These are phyloP conservation scores for Pestalotiopsis sp. DNA, from an alignment of 2,329 filamentous ascomycete species.

Conservation along the genomic window DNA sequence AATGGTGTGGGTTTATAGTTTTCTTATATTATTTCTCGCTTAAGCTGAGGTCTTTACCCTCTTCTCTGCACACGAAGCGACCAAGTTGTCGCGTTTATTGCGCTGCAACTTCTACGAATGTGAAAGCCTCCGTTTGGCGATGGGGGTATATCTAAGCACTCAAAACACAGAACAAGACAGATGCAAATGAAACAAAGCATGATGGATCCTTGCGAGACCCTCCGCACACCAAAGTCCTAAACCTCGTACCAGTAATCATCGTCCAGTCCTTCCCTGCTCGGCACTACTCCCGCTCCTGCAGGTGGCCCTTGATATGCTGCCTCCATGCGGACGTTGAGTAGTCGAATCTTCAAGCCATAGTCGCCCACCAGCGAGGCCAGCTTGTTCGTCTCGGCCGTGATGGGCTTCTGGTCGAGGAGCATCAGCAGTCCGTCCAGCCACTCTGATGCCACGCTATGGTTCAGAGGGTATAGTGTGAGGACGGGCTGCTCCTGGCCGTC, in stretches of 20 bases:
- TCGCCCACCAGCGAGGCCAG: constrained; percentile 83
- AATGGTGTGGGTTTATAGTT: background rate
- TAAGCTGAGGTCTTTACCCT: background rate
- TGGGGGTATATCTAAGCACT: constrained; percentile 14
- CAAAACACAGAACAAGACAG: background rate
- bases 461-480: constrained; percentile 80
- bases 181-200: constrained; percentile 1
- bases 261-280: constrained; percentile 82
- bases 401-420: constrained; percentile 92
- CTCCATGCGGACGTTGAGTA: constrained; percentile 90
- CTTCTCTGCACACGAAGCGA: background rate
- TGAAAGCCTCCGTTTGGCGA: background rate
- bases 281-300: constrained; percentile 74
- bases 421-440: constrained; percentile 96
- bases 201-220: background rate
- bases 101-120: background rate
- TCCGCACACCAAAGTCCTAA: constrained; percentile 33
- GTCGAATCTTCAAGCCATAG: constrained; percentile 88
- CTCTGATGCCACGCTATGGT: constrained; percentile 84
- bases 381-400: constrained; percentile 95
- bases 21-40: background rate
- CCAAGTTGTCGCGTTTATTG: too few relatives aligned
- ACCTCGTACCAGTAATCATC: constrained; percentile 94
- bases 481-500: constrained; percentile 71
- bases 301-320: constrained; percentile 69